Conservation (phyloP, 2,329 filamentous ascomycete genomes). For the Hypoxylon sp. region DNA sequence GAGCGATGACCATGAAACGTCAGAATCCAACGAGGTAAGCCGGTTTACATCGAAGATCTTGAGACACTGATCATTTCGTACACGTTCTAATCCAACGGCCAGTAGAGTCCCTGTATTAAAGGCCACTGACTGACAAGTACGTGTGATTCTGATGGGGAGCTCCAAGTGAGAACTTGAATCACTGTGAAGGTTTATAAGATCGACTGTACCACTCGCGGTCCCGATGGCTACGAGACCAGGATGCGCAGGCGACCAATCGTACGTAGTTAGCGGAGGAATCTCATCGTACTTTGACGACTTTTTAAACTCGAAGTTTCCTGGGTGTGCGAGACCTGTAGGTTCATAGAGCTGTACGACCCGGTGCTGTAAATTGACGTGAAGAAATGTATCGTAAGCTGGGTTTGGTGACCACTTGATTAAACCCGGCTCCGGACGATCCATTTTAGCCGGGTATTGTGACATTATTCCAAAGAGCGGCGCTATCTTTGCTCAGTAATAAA, state of each 20-base stretch:
- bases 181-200: constrained; percentile 76
- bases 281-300: constrained; percentile 68
- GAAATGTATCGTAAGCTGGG: constrained; percentile 65
- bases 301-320: constrained; percentile 65
- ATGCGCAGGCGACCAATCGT: constrained; percentile 72
- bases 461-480: constrained; percentile 28
- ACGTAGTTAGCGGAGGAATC: constrained; percentile 69
- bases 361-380: constrained; percentile 71
- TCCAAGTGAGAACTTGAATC: constrained; percentile 71
- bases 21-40: constrained; percentile 59
- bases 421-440: constrained; percentile 69
- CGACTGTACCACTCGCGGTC: constrained; percentile 77
- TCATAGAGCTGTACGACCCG: constrained; percentile 70
- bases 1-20: constrained; percentile 59
- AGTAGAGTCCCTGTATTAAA: constrained; percentile 77
- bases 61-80: constrained; percentile 81
- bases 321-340: constrained; percentile 66
- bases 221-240: constrained; percentile 77
- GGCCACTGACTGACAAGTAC: constrained; percentile 82
- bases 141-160: constrained; percentile 76
- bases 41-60: constrained; percentile 83
- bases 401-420: constrained; percentile 74
- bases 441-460: constrained; percentile 45
- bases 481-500: no score
- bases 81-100: constrained; percentile 81